Evolutionary conservation across 2,329 filamentous ascomycete genomes (phyloP), one percentile per base, ranked within the genome.

Genomic region (Diplocarpon mali): DNA sequence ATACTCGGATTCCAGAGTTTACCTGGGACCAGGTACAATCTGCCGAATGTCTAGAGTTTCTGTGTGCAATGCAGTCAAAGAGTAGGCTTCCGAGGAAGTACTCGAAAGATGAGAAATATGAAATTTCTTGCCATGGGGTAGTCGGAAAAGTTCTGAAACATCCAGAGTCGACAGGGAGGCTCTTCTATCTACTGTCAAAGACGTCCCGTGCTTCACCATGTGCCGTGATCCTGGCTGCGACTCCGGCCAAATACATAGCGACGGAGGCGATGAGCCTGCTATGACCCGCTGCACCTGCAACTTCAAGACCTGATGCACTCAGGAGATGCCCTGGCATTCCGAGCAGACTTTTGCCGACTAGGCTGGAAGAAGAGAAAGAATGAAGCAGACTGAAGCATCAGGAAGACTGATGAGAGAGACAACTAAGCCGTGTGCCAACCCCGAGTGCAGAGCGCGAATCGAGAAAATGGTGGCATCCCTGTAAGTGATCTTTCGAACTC

Each of bases 191-290:
- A 66, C 65, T 10, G 60, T 76, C 42, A 64, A 66, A 14, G 55
- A 61, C 15, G 59, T 68, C 1, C 60, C 65, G 0, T 67, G 67
- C 28, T 78, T 76, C 51, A 57, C 67, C 12, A 76, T 71, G 69
- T 80, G 75, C 51, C 65, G 73, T 1, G 47, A 44, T 4, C 60
- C 70, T 0, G 63, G 61, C 2, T 80, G 76, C 52, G 65, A 62
- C 8, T 68, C 65, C 1, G 74, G 75, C 0, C 73, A 78, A 50
- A 62, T 75, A 2, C 73, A 77, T 38, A 61, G 64, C 1, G 63
- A 57, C 3, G 67, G 67, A 13, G 44, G 52, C 1, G 54, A 53
- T 1, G 61, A 65, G 3, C 65, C 69, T 0, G 69, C 67, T 14
- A 65, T 69, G 32, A 63, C 60, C 13, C 70, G 70, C 54, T 52